phyloP scores from a whole-genome alignment of 257 asterid species.

The Penstemon barbatus region DNA sequence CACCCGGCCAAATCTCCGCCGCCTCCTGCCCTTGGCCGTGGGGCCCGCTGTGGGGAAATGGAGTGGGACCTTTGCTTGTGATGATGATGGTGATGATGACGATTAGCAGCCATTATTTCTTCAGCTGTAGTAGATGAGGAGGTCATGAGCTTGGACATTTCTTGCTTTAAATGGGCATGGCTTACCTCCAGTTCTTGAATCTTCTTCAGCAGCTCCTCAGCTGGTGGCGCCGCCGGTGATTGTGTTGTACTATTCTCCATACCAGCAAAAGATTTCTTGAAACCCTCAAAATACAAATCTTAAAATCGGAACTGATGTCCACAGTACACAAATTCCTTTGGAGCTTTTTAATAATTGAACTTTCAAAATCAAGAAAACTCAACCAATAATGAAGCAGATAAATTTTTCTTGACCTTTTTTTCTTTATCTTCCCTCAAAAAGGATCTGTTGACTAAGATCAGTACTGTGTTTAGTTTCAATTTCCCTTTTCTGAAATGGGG shows the following conservation, averaged over 20 bases:
- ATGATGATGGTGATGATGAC: constrained; percentile 30
- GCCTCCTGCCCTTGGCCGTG: constrained; percentile 36
- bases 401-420: constrained; percentile 4
- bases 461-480: neutral
- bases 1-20: constrained; percentile 41
- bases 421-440: neutral
- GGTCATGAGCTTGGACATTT: constrained; percentile 62
- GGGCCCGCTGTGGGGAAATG: constrained; percentile 71
- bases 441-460: constrained; percentile 34
- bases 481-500: neutral
- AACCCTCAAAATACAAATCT: constrained; percentile 24
- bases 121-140: constrained; percentile 34
- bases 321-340: constrained; percentile 16
- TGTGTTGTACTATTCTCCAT: constrained; percentile 48
- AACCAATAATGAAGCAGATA: constrained; percentile 18
- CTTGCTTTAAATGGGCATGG: constrained; percentile 78
- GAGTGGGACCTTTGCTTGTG: constrained; percentile 74
- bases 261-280: neutral
- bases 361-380: constrained; percentile 18
- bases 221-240: constrained; percentile 41
- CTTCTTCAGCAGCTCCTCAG: constrained; percentile 87
- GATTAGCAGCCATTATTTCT: constrained; percentile 34
- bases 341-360: constrained; percentile 17
- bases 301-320: constrained; percentile 24
- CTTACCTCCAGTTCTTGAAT: constrained; percentile 77